Conservation (phyloP, 495 filamentous ascomycete species). For the Penicillium parvum region DNA sequence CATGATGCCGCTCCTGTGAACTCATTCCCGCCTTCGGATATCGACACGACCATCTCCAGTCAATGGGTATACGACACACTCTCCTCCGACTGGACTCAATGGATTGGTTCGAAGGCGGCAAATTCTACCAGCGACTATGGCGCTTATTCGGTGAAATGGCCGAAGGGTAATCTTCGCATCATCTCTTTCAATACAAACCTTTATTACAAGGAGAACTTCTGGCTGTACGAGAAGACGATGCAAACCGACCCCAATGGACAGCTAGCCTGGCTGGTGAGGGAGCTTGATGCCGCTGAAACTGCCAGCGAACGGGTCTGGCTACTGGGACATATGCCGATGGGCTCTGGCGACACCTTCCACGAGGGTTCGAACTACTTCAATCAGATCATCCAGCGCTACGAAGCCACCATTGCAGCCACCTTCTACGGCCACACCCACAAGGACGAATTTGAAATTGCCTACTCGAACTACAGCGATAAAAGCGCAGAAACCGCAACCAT, state of each 20-base stretch:
- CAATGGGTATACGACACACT: conserved; percentile 52
- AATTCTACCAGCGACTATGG: conserved; percentile 39
- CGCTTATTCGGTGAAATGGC: conserved; percentile 43
- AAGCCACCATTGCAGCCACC: conserved; percentile 46
- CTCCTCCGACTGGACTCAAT: conserved; percentile 41
- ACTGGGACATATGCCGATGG: conserved; percentile 49
- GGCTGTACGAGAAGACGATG: conserved; percentile 46
- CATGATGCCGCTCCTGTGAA: conserved; percentile 53
- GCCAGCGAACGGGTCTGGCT: conserved; percentile 50
- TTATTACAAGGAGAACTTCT: conserved; percentile 54
- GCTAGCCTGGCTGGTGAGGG: conserved; percentile 47
- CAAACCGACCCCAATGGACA: conserved; percentile 44
- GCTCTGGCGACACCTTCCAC: conserved; percentile 42
- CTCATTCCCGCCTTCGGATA: conserved; percentile 38
- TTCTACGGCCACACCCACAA: conserved; percentile 56
- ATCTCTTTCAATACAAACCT: conserved; percentile 55
- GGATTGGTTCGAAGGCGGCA: conserved; percentile 39
- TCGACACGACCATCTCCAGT: conserved; percentile 31
- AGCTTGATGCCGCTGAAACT: conserved; percentile 48
- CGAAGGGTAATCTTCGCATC: conserved; percentile 41
- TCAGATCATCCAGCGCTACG: conserved; percentile 50
- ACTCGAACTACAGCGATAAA: conserved; percentile 37
- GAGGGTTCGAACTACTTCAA: conserved; percentile 51
- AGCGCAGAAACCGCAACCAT: conserved; percentile 36
- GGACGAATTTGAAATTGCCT: conserved; percentile 52